Percentiles rank a stretch among this genome's conserved stretches.
Evolutionary conservation across 306 rosid genomes (phyloP).

Genomic region (Arachis hypogaea): DNA sequence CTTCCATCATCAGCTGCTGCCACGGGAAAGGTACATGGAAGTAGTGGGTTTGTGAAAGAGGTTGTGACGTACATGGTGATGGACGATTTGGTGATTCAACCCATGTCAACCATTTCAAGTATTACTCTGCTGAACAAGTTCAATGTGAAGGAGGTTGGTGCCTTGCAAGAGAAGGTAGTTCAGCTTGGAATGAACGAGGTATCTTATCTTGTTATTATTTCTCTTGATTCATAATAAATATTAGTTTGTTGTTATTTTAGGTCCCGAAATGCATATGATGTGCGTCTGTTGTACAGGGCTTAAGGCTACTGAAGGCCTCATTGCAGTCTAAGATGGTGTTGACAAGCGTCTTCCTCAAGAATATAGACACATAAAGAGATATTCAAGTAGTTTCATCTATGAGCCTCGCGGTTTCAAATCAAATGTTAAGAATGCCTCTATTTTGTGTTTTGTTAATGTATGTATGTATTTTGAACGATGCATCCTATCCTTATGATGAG

Average conservation of each 20-base stretch:
- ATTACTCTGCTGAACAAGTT: constrained; percentile 41
- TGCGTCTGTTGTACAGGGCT: not conserved
- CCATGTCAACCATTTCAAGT: constrained; percentile 47
- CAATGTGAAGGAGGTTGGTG: constrained; percentile 34
- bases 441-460: too few relatives aligned
- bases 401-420: too few relatives aligned
- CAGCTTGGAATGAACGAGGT: constrained; percentile 42
- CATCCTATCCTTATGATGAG: too few relatives aligned
- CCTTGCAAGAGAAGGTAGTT: constrained; percentile 40
- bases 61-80: constrained; percentile 49
- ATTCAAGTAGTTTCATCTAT: not conserved
- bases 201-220: not conserved
- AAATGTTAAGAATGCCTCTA: too few relatives aligned
- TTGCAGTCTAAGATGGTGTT: constrained; percentile 19
- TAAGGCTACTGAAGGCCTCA: constrained; percentile 33
- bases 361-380: not conserved
- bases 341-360: constrained; percentile 33
- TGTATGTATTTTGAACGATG: too few relatives aligned
- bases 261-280: too few relatives aligned
- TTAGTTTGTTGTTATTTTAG: too few relatives aligned
- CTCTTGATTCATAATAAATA: too few relatives aligned
- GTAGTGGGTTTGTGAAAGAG: constrained; percentile 43
- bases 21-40: too few relatives aligned
- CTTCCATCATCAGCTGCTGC: not conserved
- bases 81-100: constrained; percentile 45